Conservation (phyloP, 352 stramenopile species). For the Peronospora destructor region DNA sequence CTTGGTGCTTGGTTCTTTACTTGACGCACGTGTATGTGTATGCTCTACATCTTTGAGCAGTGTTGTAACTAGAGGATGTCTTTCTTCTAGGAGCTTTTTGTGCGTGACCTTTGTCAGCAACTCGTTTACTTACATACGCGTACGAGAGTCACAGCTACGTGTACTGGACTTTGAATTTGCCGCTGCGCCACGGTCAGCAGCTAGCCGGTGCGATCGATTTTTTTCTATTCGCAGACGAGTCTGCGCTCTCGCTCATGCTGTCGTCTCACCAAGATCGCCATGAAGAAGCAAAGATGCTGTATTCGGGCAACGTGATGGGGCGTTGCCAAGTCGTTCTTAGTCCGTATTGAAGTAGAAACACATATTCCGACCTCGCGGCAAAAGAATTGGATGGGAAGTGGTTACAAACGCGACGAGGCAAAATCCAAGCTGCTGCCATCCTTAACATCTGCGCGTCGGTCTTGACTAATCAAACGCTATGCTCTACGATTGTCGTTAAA, state of each 20-base stretch:
- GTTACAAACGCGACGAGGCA: slow-evolving; percentile 27
- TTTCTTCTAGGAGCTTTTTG: too few relatives aligned
- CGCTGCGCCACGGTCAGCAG: slow-evolving; percentile 3
- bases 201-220: slow-evolving; percentile 17
- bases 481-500: slow-evolving; percentile 16
- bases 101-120: neutral
- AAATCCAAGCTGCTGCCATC: slow-evolving; percentile 6
- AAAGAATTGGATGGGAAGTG: slow-evolving; percentile 22
- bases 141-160: too few relatives aligned
- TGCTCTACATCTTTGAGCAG: too few relatives aligned
- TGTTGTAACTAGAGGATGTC: too few relatives aligned
- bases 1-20: too few relatives aligned
- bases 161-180: neutral
- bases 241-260: slow-evolving; percentile 4
- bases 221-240: slow-evolving; percentile 14
- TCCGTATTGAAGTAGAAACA: neutral
- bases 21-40: too few relatives aligned
- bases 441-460: slow-evolving; percentile 9
- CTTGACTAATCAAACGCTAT: slow-evolving; percentile 2
- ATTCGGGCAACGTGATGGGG: neutral
- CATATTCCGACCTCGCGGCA: slow-evolving; percentile 21
- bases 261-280: slow-evolving; percentile 25
- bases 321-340: neutral
- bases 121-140: too few relatives aligned
- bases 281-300: slow-evolving; percentile 1